These are phyloP conservation scores for Aquanectria penicillioides DNA, from an alignment of 2,329 filamentous ascomycete genomes.

Conservation along the genomic window DNA sequence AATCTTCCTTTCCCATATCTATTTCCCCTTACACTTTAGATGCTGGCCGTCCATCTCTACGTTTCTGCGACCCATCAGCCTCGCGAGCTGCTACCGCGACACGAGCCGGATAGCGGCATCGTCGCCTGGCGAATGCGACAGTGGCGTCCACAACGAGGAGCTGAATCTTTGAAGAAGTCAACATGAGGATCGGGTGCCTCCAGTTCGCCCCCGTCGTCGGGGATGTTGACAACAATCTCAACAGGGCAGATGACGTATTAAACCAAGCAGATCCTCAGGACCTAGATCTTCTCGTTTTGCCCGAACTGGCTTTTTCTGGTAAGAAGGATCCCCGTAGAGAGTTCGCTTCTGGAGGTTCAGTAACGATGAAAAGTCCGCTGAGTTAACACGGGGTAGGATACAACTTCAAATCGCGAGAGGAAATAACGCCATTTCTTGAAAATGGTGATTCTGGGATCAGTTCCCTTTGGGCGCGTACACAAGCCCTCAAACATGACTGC, in stretches of 20 bases:
- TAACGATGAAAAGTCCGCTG: no score
- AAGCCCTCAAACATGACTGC: slow-evolving; percentile 73
- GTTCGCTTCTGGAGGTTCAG: no score
- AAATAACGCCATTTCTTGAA: slow-evolving; percentile 77
- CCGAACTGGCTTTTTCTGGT: slow-evolving; percentile 16
- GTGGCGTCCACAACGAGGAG: background rate
- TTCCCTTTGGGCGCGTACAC: slow-evolving; percentile 75
- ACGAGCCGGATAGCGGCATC: slow-evolving; percentile 2
- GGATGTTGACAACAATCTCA: slow-evolving; percentile 21
- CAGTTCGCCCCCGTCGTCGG: slow-evolving; percentile 16
- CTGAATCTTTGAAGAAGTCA: background rate
- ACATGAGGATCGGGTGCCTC: slow-evolving; percentile 16
- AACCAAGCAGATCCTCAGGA: slow-evolving; percentile 9
- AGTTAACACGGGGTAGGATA: no score
- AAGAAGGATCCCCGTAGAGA: background rate
- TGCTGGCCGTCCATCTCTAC: slow-evolving; percentile 9
- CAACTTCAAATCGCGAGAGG: slow-evolving; percentile 76
- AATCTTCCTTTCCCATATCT: background rate
- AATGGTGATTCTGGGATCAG: slow-evolving; percentile 71
- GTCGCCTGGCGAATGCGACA: background rate
- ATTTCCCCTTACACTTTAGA: slow-evolving; percentile 1
- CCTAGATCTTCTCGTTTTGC: slow-evolving; percentile 16
- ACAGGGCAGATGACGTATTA: slow-evolving; percentile 12
- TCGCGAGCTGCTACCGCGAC: slow-evolving; percentile 14
- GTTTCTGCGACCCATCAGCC: slow-evolving; percentile 6